Conservation (phyloP, 2,329 filamentous ascomycete genomes). For the Phialocephala subalpina region DNA sequence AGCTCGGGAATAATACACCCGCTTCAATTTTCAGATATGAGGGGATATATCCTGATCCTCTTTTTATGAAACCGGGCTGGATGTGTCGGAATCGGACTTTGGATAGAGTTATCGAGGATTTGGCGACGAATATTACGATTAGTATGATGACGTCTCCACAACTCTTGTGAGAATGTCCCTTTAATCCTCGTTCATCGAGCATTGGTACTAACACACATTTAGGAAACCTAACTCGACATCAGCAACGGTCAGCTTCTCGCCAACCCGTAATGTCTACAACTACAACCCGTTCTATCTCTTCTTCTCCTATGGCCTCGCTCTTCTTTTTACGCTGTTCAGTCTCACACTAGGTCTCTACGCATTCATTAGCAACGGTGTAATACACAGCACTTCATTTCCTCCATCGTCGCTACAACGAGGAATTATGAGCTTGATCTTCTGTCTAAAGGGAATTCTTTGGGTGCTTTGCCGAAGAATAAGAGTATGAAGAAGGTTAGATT, state of each 20-base stretch:
- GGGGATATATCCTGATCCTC: too few relatives aligned
- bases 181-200: not conserved
- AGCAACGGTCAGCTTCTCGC: constrained; percentile 5
- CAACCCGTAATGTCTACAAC: constrained; percentile 21
- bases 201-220: not conserved
- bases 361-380: constrained; percentile 26
- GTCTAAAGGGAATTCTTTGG: constrained; percentile 14
- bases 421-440: constrained; percentile 23
- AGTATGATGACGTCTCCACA: constrained; percentile 12
- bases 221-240: constrained; percentile 13
- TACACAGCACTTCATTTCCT: constrained; percentile 31
- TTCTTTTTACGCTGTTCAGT: constrained; percentile 12
- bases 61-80: constrained; percentile 1
- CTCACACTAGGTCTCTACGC: constrained; percentile 20
- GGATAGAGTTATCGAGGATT: constrained; percentile 14
- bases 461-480: constrained; percentile 3
- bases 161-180: not conserved
- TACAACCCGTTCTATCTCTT: constrained; percentile 20
- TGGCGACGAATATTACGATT: constrained; percentile 23
- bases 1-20: not conserved
- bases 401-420: constrained; percentile 28
- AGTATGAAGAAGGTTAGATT: not conserved
- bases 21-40: too few relatives aligned
- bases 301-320: constrained; percentile 16
- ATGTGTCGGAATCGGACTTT: constrained; percentile 20